These are phyloP conservation scores for Penicillium angulare DNA, from an alignment of 495 filamentous ascomycete genomes.

Conservation along the genomic window DNA sequence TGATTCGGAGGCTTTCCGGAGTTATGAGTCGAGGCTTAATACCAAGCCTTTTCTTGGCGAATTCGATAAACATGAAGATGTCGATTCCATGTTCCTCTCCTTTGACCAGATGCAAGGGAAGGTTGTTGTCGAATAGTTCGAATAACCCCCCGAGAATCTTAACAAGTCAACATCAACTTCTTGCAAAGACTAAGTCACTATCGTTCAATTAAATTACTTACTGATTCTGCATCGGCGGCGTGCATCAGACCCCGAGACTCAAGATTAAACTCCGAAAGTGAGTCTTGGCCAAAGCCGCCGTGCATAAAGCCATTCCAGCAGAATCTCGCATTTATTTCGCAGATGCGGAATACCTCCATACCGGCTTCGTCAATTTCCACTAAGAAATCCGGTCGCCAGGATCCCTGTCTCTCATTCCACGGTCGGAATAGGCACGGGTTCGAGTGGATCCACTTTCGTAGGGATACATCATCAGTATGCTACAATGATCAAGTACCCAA, in stretches of 20 bases:
- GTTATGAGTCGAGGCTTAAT: conserved; percentile 11
- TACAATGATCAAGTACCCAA: neutral
- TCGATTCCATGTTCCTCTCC: conserved; percentile 32
- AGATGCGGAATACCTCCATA: conserved; percentile 30
- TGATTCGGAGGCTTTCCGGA: conserved; percentile 17
- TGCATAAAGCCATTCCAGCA: conserved; percentile 36
- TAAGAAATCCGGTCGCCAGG: conserved; percentile 47
- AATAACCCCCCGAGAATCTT: conserved; percentile 19
- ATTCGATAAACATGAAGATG: conserved; percentile 31
- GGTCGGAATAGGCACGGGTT: conserved; percentile 1
- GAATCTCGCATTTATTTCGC: conserved; percentile 49
- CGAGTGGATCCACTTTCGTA: conserved; percentile 14
- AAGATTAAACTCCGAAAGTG: conserved; percentile 10
- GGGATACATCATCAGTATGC: neutral
- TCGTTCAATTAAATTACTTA: conserved; percentile 3
- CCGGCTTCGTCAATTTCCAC: conserved; percentile 19
- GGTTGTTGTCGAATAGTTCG: conserved; percentile 18
- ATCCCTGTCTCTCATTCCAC: conserved; percentile 21
- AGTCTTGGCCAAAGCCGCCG: conserved; percentile 20
- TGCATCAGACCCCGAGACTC: conserved; percentile 3
- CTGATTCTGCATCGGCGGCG: conserved; percentile 6
- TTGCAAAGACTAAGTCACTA: too few relatives aligned
- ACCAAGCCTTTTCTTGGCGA: conserved; percentile 13
- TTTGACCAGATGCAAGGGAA: conserved; percentile 36
- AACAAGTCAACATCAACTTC: too few relatives aligned